Conservation (phyloP, 305 asterid genomes). For the Fraxinus sp. region DNA sequence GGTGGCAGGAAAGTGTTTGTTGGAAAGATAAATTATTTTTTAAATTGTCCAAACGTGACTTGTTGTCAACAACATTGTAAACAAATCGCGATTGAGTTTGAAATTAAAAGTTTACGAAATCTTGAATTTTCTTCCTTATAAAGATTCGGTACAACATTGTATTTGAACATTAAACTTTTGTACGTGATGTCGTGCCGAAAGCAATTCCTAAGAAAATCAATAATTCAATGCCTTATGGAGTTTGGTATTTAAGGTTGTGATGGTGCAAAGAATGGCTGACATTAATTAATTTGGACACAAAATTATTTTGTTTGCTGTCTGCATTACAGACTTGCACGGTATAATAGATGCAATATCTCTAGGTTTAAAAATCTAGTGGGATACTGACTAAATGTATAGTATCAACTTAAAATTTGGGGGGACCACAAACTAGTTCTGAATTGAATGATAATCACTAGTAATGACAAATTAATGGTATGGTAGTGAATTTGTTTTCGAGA, state of each 20-base stretch:
- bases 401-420: neutral
- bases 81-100: neutral
- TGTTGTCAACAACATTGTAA: no score
- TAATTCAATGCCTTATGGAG: slow-evolving; percentile 19
- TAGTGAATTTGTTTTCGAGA: no score
- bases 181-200: slow-evolving; percentile 7
- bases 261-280: slow-evolving; percentile 3
- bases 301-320: slow-evolving; percentile 7
- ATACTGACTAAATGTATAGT: neutral
- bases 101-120: slow-evolving; percentile 22
- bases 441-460: neutral
- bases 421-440: neutral
- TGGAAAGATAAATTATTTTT: no score
- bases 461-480: no score
- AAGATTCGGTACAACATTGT: slow-evolving; percentile 2
- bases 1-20: no score
- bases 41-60: no score
- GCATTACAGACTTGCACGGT: slow-evolving; percentile 17
- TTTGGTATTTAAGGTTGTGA: slow-evolving; percentile 20
- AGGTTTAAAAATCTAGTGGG: neutral
- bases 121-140: neutral
- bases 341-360: neutral
- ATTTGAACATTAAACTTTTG: slow-evolving; percentile 12
- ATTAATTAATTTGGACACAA: slow-evolving; percentile 5
- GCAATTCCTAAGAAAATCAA: neutral